phyloP scores from a whole-genome alignment of 1,139 yeast species.

The Pichia terricola region DNA sequence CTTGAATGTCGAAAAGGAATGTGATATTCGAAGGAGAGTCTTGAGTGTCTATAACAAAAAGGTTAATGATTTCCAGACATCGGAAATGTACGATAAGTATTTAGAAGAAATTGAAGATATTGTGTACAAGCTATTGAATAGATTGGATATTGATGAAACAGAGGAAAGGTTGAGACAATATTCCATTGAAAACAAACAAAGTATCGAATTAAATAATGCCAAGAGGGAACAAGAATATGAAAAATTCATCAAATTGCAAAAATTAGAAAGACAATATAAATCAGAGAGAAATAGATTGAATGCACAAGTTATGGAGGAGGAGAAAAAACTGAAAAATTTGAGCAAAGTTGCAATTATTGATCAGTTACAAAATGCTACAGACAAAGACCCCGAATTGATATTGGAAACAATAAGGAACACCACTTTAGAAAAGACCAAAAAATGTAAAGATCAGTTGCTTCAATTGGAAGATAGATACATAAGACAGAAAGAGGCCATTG shows the following conservation, averaged over 20 bases:
- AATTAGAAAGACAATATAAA: slow-evolving; percentile 60
- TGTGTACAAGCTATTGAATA: slow-evolving; percentile 65
- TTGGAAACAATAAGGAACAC: slow-evolving; percentile 49
- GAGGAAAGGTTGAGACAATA: slow-evolving; percentile 62
- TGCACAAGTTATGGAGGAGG: slow-evolving; percentile 33
- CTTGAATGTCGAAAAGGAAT: slow-evolving; percentile 78
- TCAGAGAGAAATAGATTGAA: slow-evolving; percentile 53
- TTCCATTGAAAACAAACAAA: slow-evolving; percentile 66
- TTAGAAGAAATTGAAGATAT: slow-evolving; percentile 77
- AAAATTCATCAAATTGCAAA: slow-evolving; percentile 50
- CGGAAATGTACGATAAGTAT: slow-evolving; percentile 61
- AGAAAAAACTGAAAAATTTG: slow-evolving; percentile 35
- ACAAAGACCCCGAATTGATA: slow-evolving; percentile 37
- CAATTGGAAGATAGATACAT: slow-evolving; percentile 39
- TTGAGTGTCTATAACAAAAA: slow-evolving; percentile 72
- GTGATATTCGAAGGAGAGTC: slow-evolving; percentile 79
- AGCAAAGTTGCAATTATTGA: slow-evolving; percentile 62
- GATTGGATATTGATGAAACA: slow-evolving; percentile 61
- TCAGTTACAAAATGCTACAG: slow-evolving; percentile 48
- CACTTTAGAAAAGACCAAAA: slow-evolving; percentile 55
- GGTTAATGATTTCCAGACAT: slow-evolving; percentile 55
- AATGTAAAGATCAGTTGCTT: slow-evolving; percentile 58
- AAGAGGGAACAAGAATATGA: slow-evolving; percentile 60
- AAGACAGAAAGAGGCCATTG: slow-evolving; percentile 34
- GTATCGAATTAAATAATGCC: slow-evolving; percentile 67